phyloP scores from a whole-genome alignment of 306 rosid genomes.

The Vigna mungo region DNA sequence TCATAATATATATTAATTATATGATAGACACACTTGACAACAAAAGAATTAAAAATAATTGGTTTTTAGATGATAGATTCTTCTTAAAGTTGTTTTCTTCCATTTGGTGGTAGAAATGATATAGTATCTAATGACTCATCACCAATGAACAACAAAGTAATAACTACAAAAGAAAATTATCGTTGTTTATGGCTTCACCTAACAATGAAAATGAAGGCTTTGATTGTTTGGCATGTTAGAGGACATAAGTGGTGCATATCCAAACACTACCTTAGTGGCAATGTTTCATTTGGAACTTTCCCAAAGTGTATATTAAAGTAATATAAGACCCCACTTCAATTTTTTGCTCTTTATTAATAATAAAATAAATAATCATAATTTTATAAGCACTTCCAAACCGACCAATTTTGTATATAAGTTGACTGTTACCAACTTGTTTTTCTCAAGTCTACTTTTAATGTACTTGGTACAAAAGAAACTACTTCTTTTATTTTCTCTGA shows the following conservation, averaged over 20 bases:
- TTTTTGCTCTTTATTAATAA: conserved; percentile 2
- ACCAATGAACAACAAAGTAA: not conserved
- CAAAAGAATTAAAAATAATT: not conserved
- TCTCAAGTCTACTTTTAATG: not conserved
- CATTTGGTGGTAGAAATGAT: not conserved
- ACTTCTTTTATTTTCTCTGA: not conserved
- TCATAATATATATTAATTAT: not conserved
- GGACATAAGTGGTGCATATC: not conserved
- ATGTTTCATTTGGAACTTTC: conserved; percentile 27
- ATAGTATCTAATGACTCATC: not conserved
- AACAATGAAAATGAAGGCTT: conserved; percentile 34
- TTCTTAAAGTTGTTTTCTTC: not conserved
- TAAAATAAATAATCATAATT: not conserved
- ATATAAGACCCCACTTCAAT: conserved; percentile 37
- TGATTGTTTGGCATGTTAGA: conserved; percentile 5
- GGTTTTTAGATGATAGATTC: conserved; percentile 16
- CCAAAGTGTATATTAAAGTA: conserved; percentile 7
- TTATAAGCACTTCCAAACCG: not conserved
- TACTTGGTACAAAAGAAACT: not conserved
- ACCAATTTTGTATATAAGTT: not conserved
- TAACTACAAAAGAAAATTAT: not conserved
- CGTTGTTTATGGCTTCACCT: conserved; percentile 9
- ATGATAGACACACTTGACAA: not conserved
- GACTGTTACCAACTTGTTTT: not conserved
- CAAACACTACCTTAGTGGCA: not conserved